Evolutionary conservation across 805 yeast species (phyloP).

Genomic region (Myxozyma mucilagina): DNA sequence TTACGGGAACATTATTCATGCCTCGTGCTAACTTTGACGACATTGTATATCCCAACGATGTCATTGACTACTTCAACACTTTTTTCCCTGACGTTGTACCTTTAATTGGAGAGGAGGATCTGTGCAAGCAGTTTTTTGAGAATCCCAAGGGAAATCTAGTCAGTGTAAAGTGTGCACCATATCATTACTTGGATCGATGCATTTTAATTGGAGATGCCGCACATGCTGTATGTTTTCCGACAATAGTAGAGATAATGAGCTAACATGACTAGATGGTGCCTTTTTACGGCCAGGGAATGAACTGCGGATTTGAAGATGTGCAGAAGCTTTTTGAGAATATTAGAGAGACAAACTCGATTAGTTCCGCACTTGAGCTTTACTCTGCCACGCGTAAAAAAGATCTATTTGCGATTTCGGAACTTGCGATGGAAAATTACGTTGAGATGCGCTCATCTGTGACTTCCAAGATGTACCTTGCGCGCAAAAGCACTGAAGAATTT

Average conservation of each 20-base stretch:
- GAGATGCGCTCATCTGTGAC: slow-evolving; percentile 87
- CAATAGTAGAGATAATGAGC: neutral
- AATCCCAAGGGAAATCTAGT: slow-evolving; percentile 79
- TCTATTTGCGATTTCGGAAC: slow-evolving; percentile 68
- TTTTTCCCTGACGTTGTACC: slow-evolving; percentile 75
- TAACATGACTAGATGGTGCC: slow-evolving; percentile 67
- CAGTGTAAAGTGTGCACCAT: slow-evolving; percentile 69
- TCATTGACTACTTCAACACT: slow-evolving; percentile 54
- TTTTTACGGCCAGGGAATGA: slow-evolving; percentile 97
- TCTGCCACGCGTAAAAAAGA: slow-evolving; percentile 61
- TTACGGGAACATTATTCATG: slow-evolving; percentile 86
- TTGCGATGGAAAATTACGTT: slow-evolving; percentile 76
- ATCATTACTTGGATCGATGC: slow-evolving; percentile 61
- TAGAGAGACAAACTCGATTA: slow-evolving; percentile 36
- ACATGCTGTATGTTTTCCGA: slow-evolving; percentile 51
- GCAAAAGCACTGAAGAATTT: slow-evolving; percentile 67
- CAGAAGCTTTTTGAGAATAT: slow-evolving; percentile 55
- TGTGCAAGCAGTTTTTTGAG: slow-evolving; percentile 52
- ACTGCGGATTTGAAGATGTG: slow-evolving; percentile 93
- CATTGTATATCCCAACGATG: slow-evolving; percentile 48
- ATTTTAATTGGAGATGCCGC: slow-evolving; percentile 90
- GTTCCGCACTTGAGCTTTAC: slow-evolving; percentile 56
- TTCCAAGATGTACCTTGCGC: slow-evolving; percentile 56
- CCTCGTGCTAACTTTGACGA: slow-evolving; percentile 68
- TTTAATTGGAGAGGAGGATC: slow-evolving; percentile 60